Percentiles rank a stretch among this genome's conserved stretches.
Evolutionary conservation across 257 asterid genomes (phyloP).

Genomic region (Euphrasia confusa): DNA sequence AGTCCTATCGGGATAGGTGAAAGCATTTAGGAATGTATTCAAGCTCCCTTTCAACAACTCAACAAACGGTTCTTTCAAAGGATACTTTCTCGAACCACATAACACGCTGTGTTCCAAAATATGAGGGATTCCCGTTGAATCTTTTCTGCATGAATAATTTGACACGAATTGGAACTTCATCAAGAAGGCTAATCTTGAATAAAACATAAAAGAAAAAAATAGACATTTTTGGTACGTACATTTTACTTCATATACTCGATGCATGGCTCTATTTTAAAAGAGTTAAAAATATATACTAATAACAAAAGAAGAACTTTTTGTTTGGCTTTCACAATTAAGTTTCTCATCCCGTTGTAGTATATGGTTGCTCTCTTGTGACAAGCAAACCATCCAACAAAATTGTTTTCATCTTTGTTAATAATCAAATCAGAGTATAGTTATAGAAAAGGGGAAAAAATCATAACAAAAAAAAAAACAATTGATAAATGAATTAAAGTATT

Average conservation of each 20-base stretch:
- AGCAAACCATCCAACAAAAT: slow-evolving; percentile 1
- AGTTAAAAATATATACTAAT: neutral
- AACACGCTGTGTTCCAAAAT: slow-evolving; percentile 93
- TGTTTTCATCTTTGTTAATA: neutral
- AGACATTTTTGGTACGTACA: slow-evolving; percentile 5
- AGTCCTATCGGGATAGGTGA: slow-evolving; percentile 97
- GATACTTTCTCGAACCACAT: slow-evolving; percentile 98
- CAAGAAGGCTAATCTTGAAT: slow-evolving; percentile 6
- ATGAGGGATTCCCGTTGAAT: slow-evolving; percentile 97
- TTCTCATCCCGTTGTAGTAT: neutral
- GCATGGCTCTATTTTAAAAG: neutral
- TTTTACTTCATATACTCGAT: slow-evolving; percentile 5
- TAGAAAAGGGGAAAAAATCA: neutral
- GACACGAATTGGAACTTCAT: slow-evolving; percentile 14
- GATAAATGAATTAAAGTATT: neutral
- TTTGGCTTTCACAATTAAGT: no score
- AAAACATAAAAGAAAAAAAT: slow-evolving; percentile 9
- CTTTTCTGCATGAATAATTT: slow-evolving; percentile 65
- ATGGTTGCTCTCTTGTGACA: neutral
- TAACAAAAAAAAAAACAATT: neutral
- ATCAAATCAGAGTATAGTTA: neutral
- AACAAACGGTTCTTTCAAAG: slow-evolving; percentile 93
- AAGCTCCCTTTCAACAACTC: slow-evolving; percentile 95
- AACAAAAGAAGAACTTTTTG: neutral
- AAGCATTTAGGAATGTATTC: slow-evolving; percentile 92